Evolutionary conservation across 345 rosid species (phyloP), one percentile per base, ranked within the genome.

Genomic region (Pistacia integerrima): DNA sequence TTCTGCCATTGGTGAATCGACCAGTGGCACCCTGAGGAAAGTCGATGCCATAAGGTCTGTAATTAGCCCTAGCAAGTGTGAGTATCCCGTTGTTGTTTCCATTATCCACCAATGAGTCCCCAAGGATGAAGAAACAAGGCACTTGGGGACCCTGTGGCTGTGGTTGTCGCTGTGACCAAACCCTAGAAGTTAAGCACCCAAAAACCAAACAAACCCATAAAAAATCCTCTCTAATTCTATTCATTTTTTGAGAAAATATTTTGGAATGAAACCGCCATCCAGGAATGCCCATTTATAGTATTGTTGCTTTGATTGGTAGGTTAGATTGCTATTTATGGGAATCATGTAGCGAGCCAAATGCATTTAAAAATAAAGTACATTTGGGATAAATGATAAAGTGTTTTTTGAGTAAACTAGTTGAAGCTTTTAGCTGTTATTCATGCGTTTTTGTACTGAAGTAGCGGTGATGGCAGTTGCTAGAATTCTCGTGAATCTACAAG

Each of bases 81-180:
- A 84, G 59, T 76, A 94, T 76, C 69, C 90, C 80, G 74, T 94
- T 93, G 69, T 94, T 94, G 80, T 93, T 94, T 64, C 98, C 98
- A 82, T 93, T 94, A 70, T 94, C 98, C 3, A 92, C 98, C 75
- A 94, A 76, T 2, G 98, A 93, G 71, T 94, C 98, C n/a, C 97
- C 97, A 5, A 94, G 91, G 41, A 93, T 85, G 82, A 88, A 94
- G 85, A 88, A 91, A 79, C 97, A 87, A 25, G 98, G 95, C 61
- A 87, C 97, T 76, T 91, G 90, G 22, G 87, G 61, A 70, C 79
- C 78, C 79, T 73, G 87, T 7, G 75, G 74, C 69, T 83, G 84
- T 11, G 88, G 86, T 41, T 7, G 46, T 38, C 38, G 68, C 65
- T 85, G 85, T 13, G 89, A 65, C 20, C 68, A 41, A 66, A 77